phyloP scores from a whole-genome alignment of 495 filamentous ascomycete species.

The Gamarada debralockiae region DNA sequence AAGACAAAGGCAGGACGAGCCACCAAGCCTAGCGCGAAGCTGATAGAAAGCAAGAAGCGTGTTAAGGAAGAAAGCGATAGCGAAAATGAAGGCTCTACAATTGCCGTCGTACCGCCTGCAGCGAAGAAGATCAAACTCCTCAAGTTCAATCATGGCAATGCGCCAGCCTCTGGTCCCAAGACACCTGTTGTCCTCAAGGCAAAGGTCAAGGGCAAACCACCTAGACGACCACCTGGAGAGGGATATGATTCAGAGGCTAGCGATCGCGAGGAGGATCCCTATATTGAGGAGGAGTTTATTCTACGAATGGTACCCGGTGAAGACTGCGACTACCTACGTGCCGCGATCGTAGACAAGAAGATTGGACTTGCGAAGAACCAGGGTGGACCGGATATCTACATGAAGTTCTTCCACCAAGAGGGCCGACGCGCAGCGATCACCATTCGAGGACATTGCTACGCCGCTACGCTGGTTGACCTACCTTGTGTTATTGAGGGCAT shows the following conservation, averaged over 20 bases:
- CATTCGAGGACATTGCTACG: slow-evolving; percentile 68
- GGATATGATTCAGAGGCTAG: slow-evolving; percentile 98
- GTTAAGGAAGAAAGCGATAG: slow-evolving; percentile 38
- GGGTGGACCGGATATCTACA: slow-evolving; percentile 63
- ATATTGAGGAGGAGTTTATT: slow-evolving; percentile 83
- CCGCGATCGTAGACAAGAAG: slow-evolving; percentile 64
- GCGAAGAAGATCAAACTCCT: slow-evolving; percentile 38
- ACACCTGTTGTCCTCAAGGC: slow-evolving; percentile 45
- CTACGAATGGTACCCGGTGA: slow-evolving; percentile 82
- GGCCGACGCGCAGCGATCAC: slow-evolving; percentile 69
- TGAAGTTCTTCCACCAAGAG: slow-evolving; percentile 76
- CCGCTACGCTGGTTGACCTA: slow-evolving; percentile 79
- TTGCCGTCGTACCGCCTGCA: slow-evolving; percentile 18
- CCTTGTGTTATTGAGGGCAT: slow-evolving; percentile 91
- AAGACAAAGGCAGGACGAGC: slow-evolving; percentile 47
- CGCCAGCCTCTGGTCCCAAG: slow-evolving; percentile 25
- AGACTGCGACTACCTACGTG: slow-evolving; percentile 76
- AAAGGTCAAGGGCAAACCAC: slow-evolving; percentile 56
- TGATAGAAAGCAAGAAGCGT: slow-evolving; percentile 33
- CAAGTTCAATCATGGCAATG: slow-evolving; percentile 5
- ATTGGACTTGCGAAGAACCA: slow-evolving; percentile 60
- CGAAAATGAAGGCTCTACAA: slow-evolving; percentile 37
- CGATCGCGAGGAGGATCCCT: slow-evolving; percentile 80
- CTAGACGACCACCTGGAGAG: slow-evolving; percentile 65
- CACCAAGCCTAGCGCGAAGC: slow-evolving; percentile 43